Percentiles rank a stretch among this genome's conserved stretches.
These are phyloP conservation scores for Fusarium tricinctum DNA, from an alignment of 2,329 filamentous ascomycete genomes.

Conservation along the genomic window DNA sequence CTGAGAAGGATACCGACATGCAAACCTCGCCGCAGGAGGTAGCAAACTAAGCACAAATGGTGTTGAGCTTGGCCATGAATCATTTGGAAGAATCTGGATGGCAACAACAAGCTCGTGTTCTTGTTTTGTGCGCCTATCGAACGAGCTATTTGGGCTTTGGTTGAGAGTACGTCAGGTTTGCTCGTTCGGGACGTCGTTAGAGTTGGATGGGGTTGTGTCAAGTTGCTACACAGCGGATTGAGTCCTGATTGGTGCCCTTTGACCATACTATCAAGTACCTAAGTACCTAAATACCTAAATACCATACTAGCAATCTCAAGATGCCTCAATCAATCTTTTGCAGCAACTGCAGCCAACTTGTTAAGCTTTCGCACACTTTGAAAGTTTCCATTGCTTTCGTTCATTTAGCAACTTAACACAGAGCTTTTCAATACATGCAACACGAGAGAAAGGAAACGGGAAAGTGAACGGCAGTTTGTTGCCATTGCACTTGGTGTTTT, in stretches of 20 bases:
- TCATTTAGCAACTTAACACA: too few species aligned
- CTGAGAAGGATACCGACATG: background rate
- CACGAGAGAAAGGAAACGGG: background rate
- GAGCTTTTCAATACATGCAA: background rate
- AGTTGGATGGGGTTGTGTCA: background rate
- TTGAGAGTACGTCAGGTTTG: background rate
- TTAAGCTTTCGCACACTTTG: too few species aligned
- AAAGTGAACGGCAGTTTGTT: too few species aligned
- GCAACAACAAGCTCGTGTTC: background rate
- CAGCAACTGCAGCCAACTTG: background rate
- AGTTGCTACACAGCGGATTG: constrained; percentile 2
- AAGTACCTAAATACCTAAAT: background rate
- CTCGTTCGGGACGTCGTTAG: background rate
- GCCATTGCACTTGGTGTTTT: too few species aligned
- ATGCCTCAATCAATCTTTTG: background rate
- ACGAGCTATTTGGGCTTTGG: background rate
- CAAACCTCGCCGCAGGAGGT: background rate
- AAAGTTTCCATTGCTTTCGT: too few species aligned
- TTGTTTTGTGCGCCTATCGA: background rate
- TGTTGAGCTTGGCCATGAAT: background rate
- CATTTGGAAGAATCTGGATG: background rate
- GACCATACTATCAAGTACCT: background rate
- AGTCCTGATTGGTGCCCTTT: constrained; percentile 16
- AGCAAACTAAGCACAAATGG: background rate
- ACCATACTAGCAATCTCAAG: background rate